Evolutionary conservation across 169 alveolate species (phyloP), one percentile per base, ranked within the genome.

Genomic region (Eimeria maxima): DNA sequence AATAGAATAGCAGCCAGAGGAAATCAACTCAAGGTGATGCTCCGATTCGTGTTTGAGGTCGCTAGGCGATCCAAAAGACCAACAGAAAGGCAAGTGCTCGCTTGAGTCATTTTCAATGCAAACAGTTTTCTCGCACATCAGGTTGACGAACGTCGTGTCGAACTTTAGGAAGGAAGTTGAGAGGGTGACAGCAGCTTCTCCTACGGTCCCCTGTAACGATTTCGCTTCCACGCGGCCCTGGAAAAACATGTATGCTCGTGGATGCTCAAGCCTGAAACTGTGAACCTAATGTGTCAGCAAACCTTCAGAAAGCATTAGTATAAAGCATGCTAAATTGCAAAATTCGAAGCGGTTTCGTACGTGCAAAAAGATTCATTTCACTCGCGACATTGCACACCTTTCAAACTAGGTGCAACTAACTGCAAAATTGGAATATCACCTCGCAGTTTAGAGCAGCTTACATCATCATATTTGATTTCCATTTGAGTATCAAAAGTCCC

Each of bases 21-120:
- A 50, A n/a, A 87, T 53, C 63, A 24, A 10, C 50, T 87, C 94
- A 24, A 20, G 83, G 33, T 42, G 29, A 20, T 63, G 67, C 16
- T 65, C 50, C 27, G 45, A 44, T 20, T 63, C 65, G n/a, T 50
- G 47, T 38, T 42, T 55, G 83, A 18, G 10, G 27, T 44, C 83
- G 47, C 65, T 63, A 18, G 69, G 20, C 44, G 94, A 47, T 45
- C 65, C 91, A n/a, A 94, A 83, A 38, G 69, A 44, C 96, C 96
- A 94, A 69, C 57, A 50, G 53, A 94, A 94, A 7, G 89, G 81
- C 65, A 94, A 92, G 67, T 94, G 96, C 53, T 94, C 78, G 71
- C 33, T 81, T 42, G 96, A 42, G 67, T 94, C 47, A 76, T 94
- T 94, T 29, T 94, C 89, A 20, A 94, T 65, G 94, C 83, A 83